Evolutionary conservation across 306 rosid genomes (phyloP), one percentile per base, ranked within the genome.

Genomic region (Crataegus laevigata): DNA sequence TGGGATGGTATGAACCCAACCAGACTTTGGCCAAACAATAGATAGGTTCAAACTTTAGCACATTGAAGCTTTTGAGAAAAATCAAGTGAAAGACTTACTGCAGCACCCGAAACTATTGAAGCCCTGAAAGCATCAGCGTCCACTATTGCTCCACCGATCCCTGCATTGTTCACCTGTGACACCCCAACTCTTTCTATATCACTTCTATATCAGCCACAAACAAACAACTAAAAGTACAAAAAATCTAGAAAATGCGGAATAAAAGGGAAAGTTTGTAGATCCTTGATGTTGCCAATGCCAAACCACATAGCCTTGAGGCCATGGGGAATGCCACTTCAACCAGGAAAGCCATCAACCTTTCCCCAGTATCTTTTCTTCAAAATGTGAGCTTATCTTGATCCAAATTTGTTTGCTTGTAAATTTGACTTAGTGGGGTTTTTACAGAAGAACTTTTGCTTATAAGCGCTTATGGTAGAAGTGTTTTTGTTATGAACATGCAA

Each of bases 111-210:
- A 17, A 25, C 74, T 50, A 26, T 19, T 28, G 45, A 42, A 51
- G 74, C 62, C 30, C 30, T 70, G 0, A 70, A 30, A 70, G 87
- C 85, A 63, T 85, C 81, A 28, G 55, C 66, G n/a, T 81, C 68
- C 29, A 81, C 30, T 30, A 26, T 24, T 38, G 75, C 78, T 73
- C 88, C 90, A 21, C 30, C 3, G 45, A 72, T 25, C 68, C 83
- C 88, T 57, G 90, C 90, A 75, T 88, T 88, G 84, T 88, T 88
- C 66, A 88, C 80, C 88, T 88, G 43, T 47, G 50, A 17, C 51
- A 58, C 67, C 17, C 25, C 43, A 29, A 38, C 4, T 28, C 64
- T 24, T 21, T 63, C 18, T 47, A 9, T 29, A 10, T 68, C 43
- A 40, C 43, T 40, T 40, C 43, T 40, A 40, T 8, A 40, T 40